Evolutionary conservation across 805 yeast genomes (phyloP).

Genomic region (Torulaspora quercuum): DNA sequence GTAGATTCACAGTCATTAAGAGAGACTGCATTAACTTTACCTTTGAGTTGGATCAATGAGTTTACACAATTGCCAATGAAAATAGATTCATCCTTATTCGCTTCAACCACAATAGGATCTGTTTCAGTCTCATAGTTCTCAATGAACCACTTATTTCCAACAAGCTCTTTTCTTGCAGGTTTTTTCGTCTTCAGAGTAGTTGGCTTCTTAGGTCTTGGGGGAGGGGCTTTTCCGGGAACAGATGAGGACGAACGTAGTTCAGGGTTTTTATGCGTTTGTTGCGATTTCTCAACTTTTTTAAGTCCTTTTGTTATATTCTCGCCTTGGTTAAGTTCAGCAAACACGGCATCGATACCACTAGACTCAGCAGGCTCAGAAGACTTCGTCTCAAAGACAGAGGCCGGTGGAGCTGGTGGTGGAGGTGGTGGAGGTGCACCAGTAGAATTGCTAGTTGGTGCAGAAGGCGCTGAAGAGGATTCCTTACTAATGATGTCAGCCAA

Average conservation of each 20-base stretch:
- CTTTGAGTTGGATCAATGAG: constrained; percentile 75
- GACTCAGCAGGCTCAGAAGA: constrained; percentile 28
- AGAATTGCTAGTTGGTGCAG: constrained; percentile 37
- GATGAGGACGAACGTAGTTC: constrained; percentile 59
- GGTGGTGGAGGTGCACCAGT: constrained; percentile 55
- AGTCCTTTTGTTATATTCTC: constrained; percentile 77
- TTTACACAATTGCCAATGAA: constrained; percentile 79
- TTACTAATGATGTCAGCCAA: constrained; percentile 41
- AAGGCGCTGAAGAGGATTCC: constrained; percentile 12
- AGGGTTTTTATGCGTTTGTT: constrained; percentile 93
- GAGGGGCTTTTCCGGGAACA: constrained; percentile 50
- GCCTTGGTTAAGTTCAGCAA: constrained; percentile 87
- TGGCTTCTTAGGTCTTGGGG: constrained; percentile 84
- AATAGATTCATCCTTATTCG: constrained; percentile 80
- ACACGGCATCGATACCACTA: constrained; percentile 80
- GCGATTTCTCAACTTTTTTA: constrained; percentile 87
- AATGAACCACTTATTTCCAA: constrained; percentile 85
- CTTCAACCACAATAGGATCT: constrained; percentile 62
- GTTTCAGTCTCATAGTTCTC: constrained; percentile 67
- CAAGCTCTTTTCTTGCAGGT: constrained; percentile 66
- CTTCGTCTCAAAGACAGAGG: constrained; percentile 54
- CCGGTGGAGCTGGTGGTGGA: constrained; percentile 92
- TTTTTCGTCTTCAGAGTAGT: constrained; percentile 49
- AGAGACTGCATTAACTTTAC: constrained; percentile 87
- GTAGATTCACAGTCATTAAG: constrained; percentile 66